Conservation (phyloP, 257 asterid species). For the Anisodus acutangulus region DNA sequence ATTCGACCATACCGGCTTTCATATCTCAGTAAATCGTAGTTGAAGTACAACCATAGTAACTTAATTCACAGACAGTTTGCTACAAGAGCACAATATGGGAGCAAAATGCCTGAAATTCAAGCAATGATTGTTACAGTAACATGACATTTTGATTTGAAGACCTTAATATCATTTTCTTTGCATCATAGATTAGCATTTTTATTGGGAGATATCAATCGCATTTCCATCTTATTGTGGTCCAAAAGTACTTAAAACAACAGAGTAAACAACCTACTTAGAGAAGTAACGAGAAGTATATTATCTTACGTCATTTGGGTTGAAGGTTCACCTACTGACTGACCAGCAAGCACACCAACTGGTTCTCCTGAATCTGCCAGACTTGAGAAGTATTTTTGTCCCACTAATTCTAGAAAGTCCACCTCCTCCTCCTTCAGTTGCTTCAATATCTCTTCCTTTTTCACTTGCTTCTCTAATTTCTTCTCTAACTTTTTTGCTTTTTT, state of each 20-base stretch:
- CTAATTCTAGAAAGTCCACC: conserved; percentile 57
- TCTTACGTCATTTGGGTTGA: conserved; percentile 99
- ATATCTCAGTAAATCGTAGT: not conserved
- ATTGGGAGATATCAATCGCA: not conserved
- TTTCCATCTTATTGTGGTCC: not conserved
- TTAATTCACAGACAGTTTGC: not conserved
- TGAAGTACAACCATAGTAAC: not conserved
- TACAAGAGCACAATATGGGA: not conserved
- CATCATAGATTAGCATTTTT: conserved; percentile 9
- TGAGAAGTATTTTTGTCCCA: conserved; percentile 78
- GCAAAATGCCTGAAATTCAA: conserved; percentile 17
- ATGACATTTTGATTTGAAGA: not conserved
- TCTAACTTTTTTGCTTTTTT: conserved; percentile 19
- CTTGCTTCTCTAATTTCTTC: conserved; percentile 30
- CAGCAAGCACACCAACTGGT: conserved; percentile 98
- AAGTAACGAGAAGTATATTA: conserved; percentile 30
- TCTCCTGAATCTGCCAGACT: conserved; percentile 93
- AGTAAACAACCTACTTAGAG: conserved; percentile 24
- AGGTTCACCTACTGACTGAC: conserved; percentile 98
- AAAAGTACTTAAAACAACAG: conserved; percentile 9
- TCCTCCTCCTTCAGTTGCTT: conserved; percentile 43
- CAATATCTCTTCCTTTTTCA: conserved; percentile 38
- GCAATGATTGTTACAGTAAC: conserved; percentile 10
- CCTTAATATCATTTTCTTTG: conserved; percentile 15
- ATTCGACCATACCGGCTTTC: not conserved